Conservation (phyloP, 2,329 filamentous ascomycete genomes). For the Penicillium nordicum region DNA sequence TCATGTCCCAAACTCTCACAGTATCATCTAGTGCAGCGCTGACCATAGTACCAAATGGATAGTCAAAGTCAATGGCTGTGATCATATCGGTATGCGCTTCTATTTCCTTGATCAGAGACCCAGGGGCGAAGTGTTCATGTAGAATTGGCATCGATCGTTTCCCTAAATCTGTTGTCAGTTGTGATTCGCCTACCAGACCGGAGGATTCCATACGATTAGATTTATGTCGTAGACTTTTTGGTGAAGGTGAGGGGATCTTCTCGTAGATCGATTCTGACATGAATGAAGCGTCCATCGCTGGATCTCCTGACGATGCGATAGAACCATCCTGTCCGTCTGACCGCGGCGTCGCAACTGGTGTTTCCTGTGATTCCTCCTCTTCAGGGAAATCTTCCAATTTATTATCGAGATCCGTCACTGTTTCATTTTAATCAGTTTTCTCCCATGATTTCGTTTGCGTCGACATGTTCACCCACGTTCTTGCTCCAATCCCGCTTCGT, state of each 20-base stretch:
- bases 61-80: constrained; percentile 91
- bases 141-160: constrained; percentile 82
- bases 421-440: constrained; percentile 3
- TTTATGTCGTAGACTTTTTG: constrained; percentile 51
- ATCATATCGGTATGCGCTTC: constrained; percentile 84
- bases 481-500: constrained; percentile 85
- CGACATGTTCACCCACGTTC: constrained; percentile 59
- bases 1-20: constrained; percentile 93
- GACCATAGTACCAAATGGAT: constrained; percentile 93
- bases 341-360: constrained; percentile 33
- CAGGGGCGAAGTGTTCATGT: constrained; percentile 91
- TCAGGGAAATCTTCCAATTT: constrained; percentile 60
- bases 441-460: neutral
- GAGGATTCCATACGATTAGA: constrained; percentile 35
- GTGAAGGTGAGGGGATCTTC: constrained; percentile 71
- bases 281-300: constrained; percentile 60
- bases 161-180: constrained; percentile 50
- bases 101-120: constrained; percentile 81
- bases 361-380: constrained; percentile 37
- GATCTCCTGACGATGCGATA: constrained; percentile 52
- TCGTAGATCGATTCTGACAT: constrained; percentile 99
- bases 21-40: constrained; percentile 90
- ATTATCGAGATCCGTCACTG: constrained; percentile 58
- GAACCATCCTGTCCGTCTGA: constrained; percentile 44
- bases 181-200: neutral